Base-by-base conservation (phyloP, 768 basidiomycete species). In the Hydnomerulius pinastri region DNA sequence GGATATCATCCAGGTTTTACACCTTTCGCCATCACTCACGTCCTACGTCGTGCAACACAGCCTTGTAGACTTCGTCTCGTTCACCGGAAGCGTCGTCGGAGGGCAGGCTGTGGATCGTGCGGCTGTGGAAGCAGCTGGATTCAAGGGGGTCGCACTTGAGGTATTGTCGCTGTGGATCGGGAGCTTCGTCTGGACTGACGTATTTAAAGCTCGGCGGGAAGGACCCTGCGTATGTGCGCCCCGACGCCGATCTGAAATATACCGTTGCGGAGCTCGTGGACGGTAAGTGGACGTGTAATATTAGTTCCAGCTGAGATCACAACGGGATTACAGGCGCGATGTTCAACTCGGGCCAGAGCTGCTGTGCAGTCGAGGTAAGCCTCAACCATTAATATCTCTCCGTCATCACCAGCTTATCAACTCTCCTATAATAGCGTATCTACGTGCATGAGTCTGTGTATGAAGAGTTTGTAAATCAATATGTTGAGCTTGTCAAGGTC, bases 281-380 rank as follows among this genome's bases (percentile, higher is more conserved):
- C 69, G 96, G 94, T 87, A 48, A 42, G 75, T 57, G 13, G 18
- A 9, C 2, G n/a, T 29, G n/a, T 15, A n/a, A n/a, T n/a, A n/a
- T n/a, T 37, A 25, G 36, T 8, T 2, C 4, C 33, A 37, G 27
- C 32, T 48, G 4, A 51, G 10, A 11, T 7, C 1, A 18, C 4
- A 18, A 23, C 18, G 23, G 21, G 36, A 29, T 18, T 33, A 1
- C 58, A 92, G 90, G 92, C 30, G 87, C 92, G 4, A 86, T 95
- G 72, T 99, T 93, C 77, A 98, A 98, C 70, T 94, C 95, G 13
- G 97, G 97, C 2, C 97, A 99, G 71, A 95, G 92, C 56, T 98
- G 96, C 69, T 98, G 96, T 63, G 84, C 89, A 0, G 75, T 98
- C 52, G 97, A 99, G 76, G 90, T 88, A 53, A 13, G 73, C 61